Evolutionary conservation across 192 early-diverging fungal genomes (phyloP).

Genomic region (Lobosporangium transversale): DNA sequence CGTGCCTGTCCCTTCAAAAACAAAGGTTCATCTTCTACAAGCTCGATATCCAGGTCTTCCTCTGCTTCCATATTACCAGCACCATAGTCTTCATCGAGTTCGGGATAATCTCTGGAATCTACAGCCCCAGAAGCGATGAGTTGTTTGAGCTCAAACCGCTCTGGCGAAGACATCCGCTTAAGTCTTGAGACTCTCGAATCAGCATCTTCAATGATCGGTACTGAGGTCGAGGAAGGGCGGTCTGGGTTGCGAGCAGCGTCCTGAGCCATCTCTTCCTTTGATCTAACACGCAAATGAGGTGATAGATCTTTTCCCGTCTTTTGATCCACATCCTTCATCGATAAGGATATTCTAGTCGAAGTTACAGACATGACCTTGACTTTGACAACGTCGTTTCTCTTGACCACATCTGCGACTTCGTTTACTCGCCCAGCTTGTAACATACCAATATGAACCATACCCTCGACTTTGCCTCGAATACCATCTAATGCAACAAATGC

Average conservation of each 20-base stretch:
- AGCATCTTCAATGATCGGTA: conserved; percentile 60
- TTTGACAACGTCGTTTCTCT: conserved; percentile 82
- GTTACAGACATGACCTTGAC: conserved; percentile 96
- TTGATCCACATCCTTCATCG: conserved; percentile 98
- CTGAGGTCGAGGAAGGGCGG: conserved; percentile 57
- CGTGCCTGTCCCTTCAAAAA: conserved; percentile 95
- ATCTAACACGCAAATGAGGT: conserved; percentile 79
- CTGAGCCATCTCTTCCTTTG: conserved; percentile 69
- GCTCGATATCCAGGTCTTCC: conserved; percentile 97
- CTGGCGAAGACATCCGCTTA: conserved; percentile 93
- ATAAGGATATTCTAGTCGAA: conserved; percentile 83
- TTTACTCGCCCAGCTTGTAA: conserved; percentile 73
- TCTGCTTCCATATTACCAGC: conserved; percentile 87
- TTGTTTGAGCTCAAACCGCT: conserved; percentile 98
- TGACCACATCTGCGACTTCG: conserved; percentile 89
- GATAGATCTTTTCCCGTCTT: conserved; percentile 87
- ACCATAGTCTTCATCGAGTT: conserved; percentile 90
- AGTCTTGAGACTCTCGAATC: conserved; percentile 52
- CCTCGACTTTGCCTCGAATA: conserved; percentile 79
- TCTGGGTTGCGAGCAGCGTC: conserved; percentile 74
- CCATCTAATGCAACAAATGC: conserved; percentile 91
- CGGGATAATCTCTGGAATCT: conserved; percentile 85
- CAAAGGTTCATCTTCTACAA: conserved; percentile 92
- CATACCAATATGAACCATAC: conserved; percentile 89
- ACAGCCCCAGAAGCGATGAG: conserved; percentile 94